A percentile compares a stretch with the other conserved stretches of the same genome.
These are phyloP conservation scores for Fusarium globosum DNA, from an alignment of 2,329 filamentous ascomycete genomes.

Conservation along the genomic window DNA sequence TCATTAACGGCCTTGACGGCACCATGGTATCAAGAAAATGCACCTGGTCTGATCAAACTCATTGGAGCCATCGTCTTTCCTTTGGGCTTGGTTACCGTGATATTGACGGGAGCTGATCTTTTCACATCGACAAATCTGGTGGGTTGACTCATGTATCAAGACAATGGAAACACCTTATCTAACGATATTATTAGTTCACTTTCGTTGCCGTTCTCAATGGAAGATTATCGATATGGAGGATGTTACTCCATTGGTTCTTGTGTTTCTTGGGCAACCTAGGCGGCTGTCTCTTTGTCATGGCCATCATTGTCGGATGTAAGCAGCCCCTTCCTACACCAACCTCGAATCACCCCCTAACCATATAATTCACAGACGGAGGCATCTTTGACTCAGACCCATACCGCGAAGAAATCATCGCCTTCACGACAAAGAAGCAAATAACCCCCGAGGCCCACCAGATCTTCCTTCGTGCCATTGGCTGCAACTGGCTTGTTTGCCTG, in stretches of 20 bases:
- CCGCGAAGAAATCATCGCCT: conserved; percentile 56
- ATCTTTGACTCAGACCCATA: conserved; percentile 57
- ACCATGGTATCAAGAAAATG: conserved; percentile 43
- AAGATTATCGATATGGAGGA: conserved; percentile 34
- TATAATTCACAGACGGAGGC: conserved; percentile 51
- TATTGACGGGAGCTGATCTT: conserved; percentile 37
- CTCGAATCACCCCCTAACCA: no score
- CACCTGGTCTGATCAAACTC: conserved; percentile 35
- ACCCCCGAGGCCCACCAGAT: conserved; percentile 62
- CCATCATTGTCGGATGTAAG: conserved; percentile 57
- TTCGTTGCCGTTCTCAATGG: conserved; percentile 38
- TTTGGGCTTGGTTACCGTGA: conserved; percentile 33
- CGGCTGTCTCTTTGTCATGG: conserved; percentile 59
- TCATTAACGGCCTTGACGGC: conserved; percentile 37
- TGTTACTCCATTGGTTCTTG: conserved; percentile 53
- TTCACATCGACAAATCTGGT: conserved; percentile 41
- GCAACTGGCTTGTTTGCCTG: conserved; percentile 69
- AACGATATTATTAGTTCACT: no score
- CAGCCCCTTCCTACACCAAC: no score
- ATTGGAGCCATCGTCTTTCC: conserved; percentile 39
- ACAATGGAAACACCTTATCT: no score
- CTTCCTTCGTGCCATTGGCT: conserved; percentile 65
- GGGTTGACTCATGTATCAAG: fast-evolving
- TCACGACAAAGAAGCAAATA: conserved; percentile 61
- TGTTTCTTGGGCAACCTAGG: conserved; percentile 62